Conservation (phyloP, 2,329 filamentous ascomycete genomes). For the Septoria petroselini region DNA sequence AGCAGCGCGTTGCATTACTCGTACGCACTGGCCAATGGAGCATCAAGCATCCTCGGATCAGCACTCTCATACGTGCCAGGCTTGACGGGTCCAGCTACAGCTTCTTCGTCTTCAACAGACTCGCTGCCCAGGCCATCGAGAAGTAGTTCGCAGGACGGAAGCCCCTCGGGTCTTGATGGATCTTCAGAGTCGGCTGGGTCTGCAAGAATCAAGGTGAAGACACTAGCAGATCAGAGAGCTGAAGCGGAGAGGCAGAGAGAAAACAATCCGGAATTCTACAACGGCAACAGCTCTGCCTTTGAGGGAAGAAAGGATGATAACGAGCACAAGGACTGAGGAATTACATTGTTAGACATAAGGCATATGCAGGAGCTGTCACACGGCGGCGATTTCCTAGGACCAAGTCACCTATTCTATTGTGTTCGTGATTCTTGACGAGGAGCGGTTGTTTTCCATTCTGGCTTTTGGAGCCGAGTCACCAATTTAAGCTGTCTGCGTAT, state of each 20-base stretch:
- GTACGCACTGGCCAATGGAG: slow-evolving; percentile 22
- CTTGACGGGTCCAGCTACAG: slow-evolving; percentile 21
- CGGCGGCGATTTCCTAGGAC: too few species aligned
- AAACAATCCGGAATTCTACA: slow-evolving; percentile 70
- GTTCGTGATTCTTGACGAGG: too few species aligned
- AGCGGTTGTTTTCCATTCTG: too few species aligned
- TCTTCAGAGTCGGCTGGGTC: slow-evolving; percentile 24
- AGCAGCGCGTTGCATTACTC: slow-evolving; percentile 25
- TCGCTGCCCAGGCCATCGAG: not conserved
- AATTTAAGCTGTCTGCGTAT: too few species aligned
- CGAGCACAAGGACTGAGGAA: slow-evolving; percentile 31
- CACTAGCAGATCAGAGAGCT: slow-evolving; percentile 46
- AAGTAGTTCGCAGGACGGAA: slow-evolving; percentile 15
- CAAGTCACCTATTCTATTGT: too few species aligned
- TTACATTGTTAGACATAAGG: too few species aligned
- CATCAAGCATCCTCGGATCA: slow-evolving; percentile 24
- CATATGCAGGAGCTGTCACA: too few species aligned
- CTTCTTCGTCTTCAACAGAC: slow-evolving; percentile 1
- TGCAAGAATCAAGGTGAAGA: slow-evolving; percentile 43
- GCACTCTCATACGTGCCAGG: slow-evolving; percentile 26
- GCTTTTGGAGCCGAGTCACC: too few species aligned
- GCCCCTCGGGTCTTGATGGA: slow-evolving; percentile 17
- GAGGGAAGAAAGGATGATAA: slow-evolving; percentile 54
- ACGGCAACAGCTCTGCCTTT: slow-evolving; percentile 77
- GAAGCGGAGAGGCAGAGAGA: slow-evolving; percentile 37